A percentile compares a stretch with the other conserved stretches of the same genome.
Conservation (phyloP, 768 basidiomycete genomes). For the Dentipellis sp. region DNA sequence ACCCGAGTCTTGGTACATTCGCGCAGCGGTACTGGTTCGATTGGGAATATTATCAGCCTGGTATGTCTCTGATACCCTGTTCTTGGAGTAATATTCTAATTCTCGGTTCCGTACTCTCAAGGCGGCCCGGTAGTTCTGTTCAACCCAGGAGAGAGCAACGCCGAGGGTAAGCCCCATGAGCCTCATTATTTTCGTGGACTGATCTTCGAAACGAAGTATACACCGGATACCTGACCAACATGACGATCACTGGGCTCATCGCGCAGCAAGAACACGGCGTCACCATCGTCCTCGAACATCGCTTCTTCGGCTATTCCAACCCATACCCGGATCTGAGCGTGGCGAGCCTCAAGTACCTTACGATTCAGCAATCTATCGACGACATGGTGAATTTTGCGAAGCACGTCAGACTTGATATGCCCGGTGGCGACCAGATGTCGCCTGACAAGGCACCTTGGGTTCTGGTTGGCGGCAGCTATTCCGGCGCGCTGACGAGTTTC, state of each 20-base stretch:
- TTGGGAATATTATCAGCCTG: conserved; percentile 51
- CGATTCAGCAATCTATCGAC: conserved; percentile 66
- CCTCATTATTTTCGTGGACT: not conserved
- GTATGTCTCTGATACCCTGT: conserved; percentile 5
- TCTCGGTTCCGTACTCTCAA: not conserved
- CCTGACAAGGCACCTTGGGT: conserved; percentile 40
- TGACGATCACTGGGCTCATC: conserved; percentile 45
- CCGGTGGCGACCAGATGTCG: conserved; percentile 48
- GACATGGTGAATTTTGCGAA: conserved; percentile 64
- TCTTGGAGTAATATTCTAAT: not conserved
- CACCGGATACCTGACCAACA: conserved; percentile 26
- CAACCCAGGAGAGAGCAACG: conserved; percentile 61
- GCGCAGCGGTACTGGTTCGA: conserved; percentile 67
- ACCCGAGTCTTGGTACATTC: conserved; percentile 70
- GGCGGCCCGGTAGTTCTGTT: conserved; percentile 52
- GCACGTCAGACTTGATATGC: conserved; percentile 58
- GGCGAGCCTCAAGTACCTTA: conserved; percentile 48
- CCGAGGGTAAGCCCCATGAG: conserved; percentile 26
- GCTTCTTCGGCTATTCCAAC: conserved; percentile 69
- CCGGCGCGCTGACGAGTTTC: conserved; percentile 12
- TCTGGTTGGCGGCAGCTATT: conserved; percentile 33
- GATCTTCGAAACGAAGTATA: no score
- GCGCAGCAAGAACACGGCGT: conserved; percentile 59
- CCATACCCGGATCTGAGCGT: conserved; percentile 52
- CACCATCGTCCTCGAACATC: conserved; percentile 57